Conservation (phyloP, 1,284 basidiomycete genomes). For the Peniophora sp. region DNA sequence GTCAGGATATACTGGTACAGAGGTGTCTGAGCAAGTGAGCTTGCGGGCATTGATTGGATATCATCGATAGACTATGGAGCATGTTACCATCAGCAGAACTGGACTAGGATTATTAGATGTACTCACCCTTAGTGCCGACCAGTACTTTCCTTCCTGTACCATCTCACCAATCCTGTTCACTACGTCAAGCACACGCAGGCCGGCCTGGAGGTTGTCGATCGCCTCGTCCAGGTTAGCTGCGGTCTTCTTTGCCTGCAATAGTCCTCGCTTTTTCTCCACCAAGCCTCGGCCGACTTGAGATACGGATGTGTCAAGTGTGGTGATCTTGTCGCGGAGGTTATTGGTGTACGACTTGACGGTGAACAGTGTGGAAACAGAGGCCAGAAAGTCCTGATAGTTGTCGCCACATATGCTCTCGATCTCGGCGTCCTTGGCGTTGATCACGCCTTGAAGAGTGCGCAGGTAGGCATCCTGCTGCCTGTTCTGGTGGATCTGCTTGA, state of each 20-base stretch:
- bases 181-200: conserved; percentile 87
- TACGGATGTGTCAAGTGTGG: conserved; percentile 62
- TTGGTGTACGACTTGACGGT: conserved; percentile 87
- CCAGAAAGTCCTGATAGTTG: conserved; percentile 98
- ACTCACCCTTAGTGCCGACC: conserved; percentile 90
- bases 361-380: conserved; percentile 91
- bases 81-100: conserved; percentile 16
- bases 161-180: conserved; percentile 92
- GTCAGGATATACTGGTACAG: conserved; percentile 90
- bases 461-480: conserved; percentile 90
- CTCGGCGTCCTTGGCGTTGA: conserved; percentile 90
- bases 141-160: conserved; percentile 90
- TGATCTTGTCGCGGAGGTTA: conserved; percentile 74
- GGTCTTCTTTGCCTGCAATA: conserved; percentile 88
- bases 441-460: conserved; percentile 77
- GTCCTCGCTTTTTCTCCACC: conserved; percentile 85
- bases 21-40: conserved; percentile 86
- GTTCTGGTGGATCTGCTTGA: conserved; percentile 88
- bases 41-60: conserved; percentile 85
- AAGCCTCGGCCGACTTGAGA: conserved; percentile 75
- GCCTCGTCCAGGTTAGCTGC: conserved; percentile 93
- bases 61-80: conserved; percentile 80
- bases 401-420: conserved; percentile 94
- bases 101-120: conserved; percentile 7
- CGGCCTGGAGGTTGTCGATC: conserved; percentile 91